Percentiles rank a stretch among this genome's conserved stretches.
Evolutionary conservation across 257 asterid species (phyloP).

Genomic region (Misopates orontium): DNA sequence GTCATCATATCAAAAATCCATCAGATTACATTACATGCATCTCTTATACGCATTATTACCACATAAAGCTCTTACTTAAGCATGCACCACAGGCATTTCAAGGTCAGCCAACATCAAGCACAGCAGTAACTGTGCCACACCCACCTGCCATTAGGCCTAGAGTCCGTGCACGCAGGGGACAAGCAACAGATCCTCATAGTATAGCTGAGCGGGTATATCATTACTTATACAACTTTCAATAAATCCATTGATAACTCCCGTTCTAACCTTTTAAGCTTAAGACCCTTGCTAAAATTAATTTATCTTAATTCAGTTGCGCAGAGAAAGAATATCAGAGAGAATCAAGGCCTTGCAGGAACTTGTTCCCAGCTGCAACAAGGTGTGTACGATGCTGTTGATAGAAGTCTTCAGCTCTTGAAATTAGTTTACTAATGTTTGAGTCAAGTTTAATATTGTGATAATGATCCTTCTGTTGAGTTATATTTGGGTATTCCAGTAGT

Average conservation of each 20-base stretch:
- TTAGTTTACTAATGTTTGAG: neutral
- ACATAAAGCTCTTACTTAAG: neutral
- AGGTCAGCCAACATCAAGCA: conserved; percentile 65
- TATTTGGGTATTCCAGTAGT: conserved; percentile 5
- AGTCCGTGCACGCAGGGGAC: conserved; percentile 86
- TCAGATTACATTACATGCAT: neutral
- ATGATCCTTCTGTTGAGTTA: neutral
- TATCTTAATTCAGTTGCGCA: conserved; percentile 59
- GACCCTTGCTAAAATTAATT: conserved; percentile 21
- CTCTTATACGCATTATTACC: conserved; percentile 17
- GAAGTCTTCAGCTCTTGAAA: neutral
- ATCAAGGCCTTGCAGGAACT: conserved; percentile 91
- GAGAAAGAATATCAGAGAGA: conserved; percentile 88
- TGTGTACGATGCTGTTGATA: conserved; percentile 28
- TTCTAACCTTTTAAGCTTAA: neutral
- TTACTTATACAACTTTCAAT: conserved; percentile 3
- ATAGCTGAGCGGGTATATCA: conserved; percentile 77
- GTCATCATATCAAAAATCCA: neutral
- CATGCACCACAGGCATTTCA: conserved; percentile 56
- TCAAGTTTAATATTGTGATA: neutral
- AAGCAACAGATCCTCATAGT: conserved; percentile 94
- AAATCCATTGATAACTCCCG: conserved; percentile 8
- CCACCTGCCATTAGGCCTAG: conserved; percentile 79
- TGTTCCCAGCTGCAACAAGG: conserved; percentile 95
- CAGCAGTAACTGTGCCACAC: conserved; percentile 62